A percentile compares a stretch with the other conserved stretches of the same genome.
These are phyloP conservation scores for Solanum neorickii DNA, from an alignment of 257 asterid species.

Conservation along the genomic window DNA sequence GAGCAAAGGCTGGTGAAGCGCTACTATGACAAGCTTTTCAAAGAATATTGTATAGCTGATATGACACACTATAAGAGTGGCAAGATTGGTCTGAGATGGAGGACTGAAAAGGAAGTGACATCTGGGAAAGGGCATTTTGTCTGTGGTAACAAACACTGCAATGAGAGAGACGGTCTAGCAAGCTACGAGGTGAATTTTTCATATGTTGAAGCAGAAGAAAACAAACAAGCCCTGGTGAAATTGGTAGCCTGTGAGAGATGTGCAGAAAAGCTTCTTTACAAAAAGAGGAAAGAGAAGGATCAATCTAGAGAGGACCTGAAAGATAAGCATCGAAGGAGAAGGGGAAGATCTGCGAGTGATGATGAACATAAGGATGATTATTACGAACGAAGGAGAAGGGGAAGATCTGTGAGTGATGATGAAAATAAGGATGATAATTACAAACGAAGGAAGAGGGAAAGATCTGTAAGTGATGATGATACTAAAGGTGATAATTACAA, in stretches of 20 bases:
- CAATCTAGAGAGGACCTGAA: constrained; percentile 26
- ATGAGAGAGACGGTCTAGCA: constrained; percentile 53
- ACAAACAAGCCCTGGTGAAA: constrained; percentile 92
- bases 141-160: constrained; percentile 93
- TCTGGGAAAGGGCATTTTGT: constrained; percentile 98
- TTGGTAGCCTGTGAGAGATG: constrained; percentile 93
- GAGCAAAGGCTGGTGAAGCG: constrained; percentile 96
- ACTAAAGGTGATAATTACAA: constrained; percentile 18
- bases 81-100: constrained; percentile 99
- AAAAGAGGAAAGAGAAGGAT: constrained; percentile 69
- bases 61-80: constrained; percentile 94
- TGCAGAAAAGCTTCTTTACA: constrained; percentile 77
- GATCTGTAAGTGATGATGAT: constrained; percentile 51
- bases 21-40: constrained; percentile 78
- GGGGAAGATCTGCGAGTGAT: constrained; percentile 65
- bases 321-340: constrained; percentile 39
- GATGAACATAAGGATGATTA: neutral
- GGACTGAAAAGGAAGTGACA: constrained; percentile 91
- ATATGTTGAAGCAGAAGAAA: constrained; percentile 92
- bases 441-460: constrained; percentile 54
- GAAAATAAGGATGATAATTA: constrained; percentile 22
- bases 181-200: constrained; percentile 98
- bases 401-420: constrained; percentile 54
- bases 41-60: constrained; percentile 98
- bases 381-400: constrained; percentile 44